Base-by-base conservation (phyloP, 371 early-diverging fungal species). In the Smittium mucronatum region DNA sequence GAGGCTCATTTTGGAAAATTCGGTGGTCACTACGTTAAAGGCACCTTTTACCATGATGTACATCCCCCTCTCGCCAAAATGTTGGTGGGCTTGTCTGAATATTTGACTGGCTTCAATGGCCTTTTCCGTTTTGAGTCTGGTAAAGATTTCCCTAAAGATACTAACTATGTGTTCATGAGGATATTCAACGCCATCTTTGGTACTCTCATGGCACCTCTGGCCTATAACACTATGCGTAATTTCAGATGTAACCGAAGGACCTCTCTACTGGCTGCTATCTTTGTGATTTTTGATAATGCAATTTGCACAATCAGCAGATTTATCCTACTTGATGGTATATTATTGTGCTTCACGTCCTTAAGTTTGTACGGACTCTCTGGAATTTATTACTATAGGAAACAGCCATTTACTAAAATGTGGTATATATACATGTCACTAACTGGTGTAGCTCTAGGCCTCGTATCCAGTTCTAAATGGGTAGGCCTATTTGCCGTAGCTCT, bases 21-120 rank as follows among this genome's bases (percentile, higher is more conserved):
- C 80, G 98, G 93, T 26, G 90, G 93, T 26, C 84, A 94, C 77
- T 98, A 98, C 79, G 78, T 98, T 68, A 92, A 94, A 70, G 85
- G 88, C 63, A 89, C 89, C 58, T 99, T 99, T 76, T 92, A 98
- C 78, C 97, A 97, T 78, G 99, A 99, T 80, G 99, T 99, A 0
- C 99, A 99, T 82, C 99, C 99, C 58, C 99, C 99, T 0, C 85
- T 99, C 58, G 99, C 99, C 63, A 99, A 99, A 81, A 93, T 99
- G 84, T 82, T 99, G 32, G 90, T 95, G 21, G 99, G 93, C 0
- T 79, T 99, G 15, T 87, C 95, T 17, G 99, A 94, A 63, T 79
- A 86, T 47, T 64, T 99, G 15, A 91, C 89, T 33, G 92, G 93
- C 1, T 98, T 94, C 74, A 81, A 95, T 76, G 94, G 94, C 2